Conservation (phyloP, 306 rosid species). For the Vigna radiata region DNA sequence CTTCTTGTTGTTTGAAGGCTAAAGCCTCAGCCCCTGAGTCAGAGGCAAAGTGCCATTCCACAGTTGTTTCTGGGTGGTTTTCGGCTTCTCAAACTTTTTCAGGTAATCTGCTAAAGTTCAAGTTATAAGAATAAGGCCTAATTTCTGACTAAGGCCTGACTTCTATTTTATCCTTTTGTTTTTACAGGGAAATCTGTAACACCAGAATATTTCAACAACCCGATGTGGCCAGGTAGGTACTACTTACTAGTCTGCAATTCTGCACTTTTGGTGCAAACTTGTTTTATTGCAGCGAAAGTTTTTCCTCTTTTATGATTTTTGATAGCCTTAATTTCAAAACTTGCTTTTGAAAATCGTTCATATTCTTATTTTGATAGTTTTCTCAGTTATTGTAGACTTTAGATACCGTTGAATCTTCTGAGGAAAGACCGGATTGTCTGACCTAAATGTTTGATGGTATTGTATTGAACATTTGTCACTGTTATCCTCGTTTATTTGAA, state of each 20-base stretch:
- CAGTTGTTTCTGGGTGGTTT: conserved; percentile 99
- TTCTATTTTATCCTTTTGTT: conserved; percentile 19
- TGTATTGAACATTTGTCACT: background rate
- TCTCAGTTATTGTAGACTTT: conserved; percentile 22
- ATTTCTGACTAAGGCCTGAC: conserved; percentile 4
- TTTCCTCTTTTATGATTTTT: conserved; percentile 34
- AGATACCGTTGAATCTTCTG: background rate
- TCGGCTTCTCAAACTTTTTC: conserved; percentile 80
- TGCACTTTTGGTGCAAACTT: conserved; percentile 18
- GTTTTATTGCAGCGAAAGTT: conserved; percentile 1
- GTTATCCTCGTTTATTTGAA: conserved; percentile 14
- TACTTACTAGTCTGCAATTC: background rate
- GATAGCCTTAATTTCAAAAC: background rate
- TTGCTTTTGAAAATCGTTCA: background rate
- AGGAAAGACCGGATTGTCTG: conserved; percentile 22
- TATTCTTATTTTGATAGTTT: conserved; percentile 16
- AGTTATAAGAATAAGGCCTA: background rate
- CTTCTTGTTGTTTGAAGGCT: conserved; percentile 97
- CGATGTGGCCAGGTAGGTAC: conserved; percentile 95
- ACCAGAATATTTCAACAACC: conserved; percentile 84
- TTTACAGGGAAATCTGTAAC: conserved; percentile 62
- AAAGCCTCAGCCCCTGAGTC: conserved; percentile 73
- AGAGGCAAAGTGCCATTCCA: conserved; percentile 85
- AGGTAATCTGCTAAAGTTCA: conserved; percentile 59
- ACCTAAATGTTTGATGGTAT: background rate